Evolutionary conservation across 352 stramenopile species (phyloP), one percentile per base, ranked within the genome.

Genomic region (Globisporangium canariense): DNA sequence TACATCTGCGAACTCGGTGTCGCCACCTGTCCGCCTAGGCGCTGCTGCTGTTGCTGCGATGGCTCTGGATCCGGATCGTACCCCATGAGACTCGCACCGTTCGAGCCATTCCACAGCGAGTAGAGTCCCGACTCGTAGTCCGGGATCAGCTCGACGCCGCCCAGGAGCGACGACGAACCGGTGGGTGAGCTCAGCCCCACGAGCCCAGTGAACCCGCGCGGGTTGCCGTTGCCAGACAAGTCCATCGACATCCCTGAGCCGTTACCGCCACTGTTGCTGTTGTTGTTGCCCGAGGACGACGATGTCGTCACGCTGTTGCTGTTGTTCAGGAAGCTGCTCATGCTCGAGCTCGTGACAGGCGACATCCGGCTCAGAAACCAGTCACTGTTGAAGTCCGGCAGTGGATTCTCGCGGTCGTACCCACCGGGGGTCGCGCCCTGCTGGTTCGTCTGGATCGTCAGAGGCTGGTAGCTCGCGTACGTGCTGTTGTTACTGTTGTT

Each of bases 101-200:
- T 75, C 3, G 78, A 58, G 2, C 71, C 66, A 58, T 78, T 89
- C 83, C 83, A 92, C 28, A 92, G 68, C 58, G 81, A 88, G 56
- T 92, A 89, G 28, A 92, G 74, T 1, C 76, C 73, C 22, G 81
- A 70, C 54, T 92, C 83, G 56, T 90, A 90, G 40, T 92, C 81
- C 3, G 77, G 72, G n/a, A 91, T 69, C 54, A 89, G 72, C 3
- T 82, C 80, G 30, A 83, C 73, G 38, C 86, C 78, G 38, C 76
- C 69, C 65, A 89, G 80, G 62, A 89, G 78, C 16, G 71, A 77
- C 45, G 70, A 60, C 6, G 66, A 72, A 1, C 69, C 72, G 50
- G 70, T 69, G 25, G 73, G 73, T 20, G 75, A 66, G 41, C 34
- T 45, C 3, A 78, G 61, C 50, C 43, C 71, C 51, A 58, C 30